Evolutionary conservation across 106 monocot species (phyloP), one percentile per base, ranked within the genome.

Genomic region (Allium sativum): DNA sequence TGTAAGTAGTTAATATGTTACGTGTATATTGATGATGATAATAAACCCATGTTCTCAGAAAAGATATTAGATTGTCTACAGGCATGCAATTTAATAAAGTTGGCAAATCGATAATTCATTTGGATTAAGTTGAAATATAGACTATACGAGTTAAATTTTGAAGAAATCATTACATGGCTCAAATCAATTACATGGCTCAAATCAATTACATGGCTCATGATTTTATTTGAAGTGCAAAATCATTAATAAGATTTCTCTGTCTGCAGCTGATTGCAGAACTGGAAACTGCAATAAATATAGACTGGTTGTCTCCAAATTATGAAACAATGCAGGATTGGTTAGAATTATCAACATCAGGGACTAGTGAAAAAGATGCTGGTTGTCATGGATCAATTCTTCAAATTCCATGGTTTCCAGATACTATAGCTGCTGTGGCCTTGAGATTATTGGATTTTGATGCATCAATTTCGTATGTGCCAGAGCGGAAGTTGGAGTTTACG

Each of bases 361-460:
- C 46, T 31, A 31, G 5, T 31, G 68, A 72, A 10, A 65, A 66
- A 63, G 10, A 20, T 70, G 40, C 48, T 55, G 10, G 12, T 20
- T 40, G 51, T 20, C 75, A 73, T 55, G 90, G 71, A 65, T 78
- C 79, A 61, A 82, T 82, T 60, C 55, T 73, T 55, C 82, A 85
- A 7, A 77, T 99, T 80, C 83, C 98, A 62, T 99, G 88, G 82
- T 71, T 99, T 62, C 88, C 98, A 42, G 60, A 68, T 46, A 85
- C 84, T 51, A 62, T 73, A 12, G 76, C 92, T 18, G 98, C 98
- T 61, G 88, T 92, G 40, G 82, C 74, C 7, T 70, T 99, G 40
- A 75, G 98, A 69, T 72, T 99, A 8, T 68, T 92, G 65, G 87
- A 99, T 58, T 71, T 99, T 72, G 98, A 92, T 75, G 65, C 92